Percentiles rank a stretch among this genome's conserved stretches.
phyloP scores from a whole-genome alignment of 164 flowering plant species.

The Tetrastigma voinierianum region DNA sequence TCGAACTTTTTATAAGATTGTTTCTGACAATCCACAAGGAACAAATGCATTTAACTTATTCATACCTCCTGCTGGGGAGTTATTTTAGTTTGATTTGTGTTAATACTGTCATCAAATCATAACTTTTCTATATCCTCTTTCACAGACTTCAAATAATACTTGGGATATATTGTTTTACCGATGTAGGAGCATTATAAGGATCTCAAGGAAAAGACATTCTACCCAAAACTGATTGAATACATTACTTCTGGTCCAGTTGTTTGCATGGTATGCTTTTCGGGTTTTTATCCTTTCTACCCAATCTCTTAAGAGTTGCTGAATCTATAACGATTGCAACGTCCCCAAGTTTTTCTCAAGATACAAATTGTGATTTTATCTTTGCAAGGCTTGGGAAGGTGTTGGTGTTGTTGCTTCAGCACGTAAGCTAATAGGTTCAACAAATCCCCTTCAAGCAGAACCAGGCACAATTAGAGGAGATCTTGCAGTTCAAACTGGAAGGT shows the following conservation, averaged over 20 bases:
- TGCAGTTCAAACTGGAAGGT: slow-evolving; percentile 99
- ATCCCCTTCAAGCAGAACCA: slow-evolving; percentile 96
- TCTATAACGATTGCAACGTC: neutral
- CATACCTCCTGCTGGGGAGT: neutral
- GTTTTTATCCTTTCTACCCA: too few relatives aligned
- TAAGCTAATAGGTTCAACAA: slow-evolving; percentile 85
- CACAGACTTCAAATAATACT: neutral
- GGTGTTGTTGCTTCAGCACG: slow-evolving; percentile 98
- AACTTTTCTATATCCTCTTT: neutral
- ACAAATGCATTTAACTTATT: neutral
- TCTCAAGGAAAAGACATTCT: slow-evolving; percentile 76
- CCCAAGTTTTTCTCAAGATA: neutral
- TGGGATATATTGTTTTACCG: slow-evolving; percentile 3
- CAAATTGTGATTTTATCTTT: slow-evolving; percentile 14
- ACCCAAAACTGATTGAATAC: slow-evolving; percentile 79
- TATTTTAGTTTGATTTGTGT: neutral
- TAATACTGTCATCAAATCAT: neutral
- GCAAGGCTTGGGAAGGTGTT: slow-evolving; percentile 95
- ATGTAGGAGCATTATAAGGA: slow-evolving; percentile 95
- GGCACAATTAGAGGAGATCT: slow-evolving; percentile 98
- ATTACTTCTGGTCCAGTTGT: slow-evolving; percentile 98
- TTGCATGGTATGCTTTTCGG: slow-evolving; percentile 67
- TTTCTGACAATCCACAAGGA: neutral
- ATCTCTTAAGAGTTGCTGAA: neutral
- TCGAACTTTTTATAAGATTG: neutral